These are phyloP conservation scores for Sporothrix brunneoviolacea DNA, from an alignment of 2,329 filamentous ascomycete genomes.

Conservation along the genomic window DNA sequence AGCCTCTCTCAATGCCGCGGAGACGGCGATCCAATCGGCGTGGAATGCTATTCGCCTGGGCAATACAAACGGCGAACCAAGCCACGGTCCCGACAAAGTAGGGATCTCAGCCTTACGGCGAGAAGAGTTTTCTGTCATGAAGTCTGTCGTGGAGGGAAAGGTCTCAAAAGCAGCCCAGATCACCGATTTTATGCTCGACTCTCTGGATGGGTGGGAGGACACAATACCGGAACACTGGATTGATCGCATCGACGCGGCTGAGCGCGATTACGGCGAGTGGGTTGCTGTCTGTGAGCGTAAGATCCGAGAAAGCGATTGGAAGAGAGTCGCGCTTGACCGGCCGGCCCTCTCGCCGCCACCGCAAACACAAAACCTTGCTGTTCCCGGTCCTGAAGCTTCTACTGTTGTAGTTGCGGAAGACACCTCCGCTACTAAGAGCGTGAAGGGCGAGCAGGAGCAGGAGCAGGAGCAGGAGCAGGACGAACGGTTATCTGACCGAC, in stretches of 20 bases:
- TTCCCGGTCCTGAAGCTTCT: not conserved
- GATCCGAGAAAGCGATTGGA: conserved; percentile 60
- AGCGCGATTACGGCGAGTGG: conserved; percentile 75
- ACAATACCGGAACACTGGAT: conserved; percentile 83
- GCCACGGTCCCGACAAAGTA: conserved; percentile 18
- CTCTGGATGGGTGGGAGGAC: conserved; percentile 75
- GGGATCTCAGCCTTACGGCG: conserved; percentile 26
- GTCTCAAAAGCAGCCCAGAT: conserved; percentile 63
- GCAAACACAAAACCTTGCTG: not conserved
- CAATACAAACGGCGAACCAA: conserved; percentile 6
- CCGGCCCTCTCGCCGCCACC: conserved; percentile 1
- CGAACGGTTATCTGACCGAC: not conserved
- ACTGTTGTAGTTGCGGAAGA: not conserved
- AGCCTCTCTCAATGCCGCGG: conserved; percentile 56
- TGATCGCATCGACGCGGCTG: conserved; percentile 73
- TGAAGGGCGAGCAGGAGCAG: not conserved
- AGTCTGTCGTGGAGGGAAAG: conserved; percentile 56
- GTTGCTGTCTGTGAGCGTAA: conserved; percentile 67
- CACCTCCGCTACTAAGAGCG: not conserved
- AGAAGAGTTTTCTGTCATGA: conserved; percentile 52
- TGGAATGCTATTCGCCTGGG: conserved; percentile 52
- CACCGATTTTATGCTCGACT: conserved; percentile 81
- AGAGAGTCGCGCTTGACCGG: not conserved
- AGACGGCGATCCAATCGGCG: conserved; percentile 57
- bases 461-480: not conserved